These are phyloP conservation scores for Candida endomychidarum DNA, from an alignment of 805 yeast genomes.

Conservation along the genomic window DNA sequence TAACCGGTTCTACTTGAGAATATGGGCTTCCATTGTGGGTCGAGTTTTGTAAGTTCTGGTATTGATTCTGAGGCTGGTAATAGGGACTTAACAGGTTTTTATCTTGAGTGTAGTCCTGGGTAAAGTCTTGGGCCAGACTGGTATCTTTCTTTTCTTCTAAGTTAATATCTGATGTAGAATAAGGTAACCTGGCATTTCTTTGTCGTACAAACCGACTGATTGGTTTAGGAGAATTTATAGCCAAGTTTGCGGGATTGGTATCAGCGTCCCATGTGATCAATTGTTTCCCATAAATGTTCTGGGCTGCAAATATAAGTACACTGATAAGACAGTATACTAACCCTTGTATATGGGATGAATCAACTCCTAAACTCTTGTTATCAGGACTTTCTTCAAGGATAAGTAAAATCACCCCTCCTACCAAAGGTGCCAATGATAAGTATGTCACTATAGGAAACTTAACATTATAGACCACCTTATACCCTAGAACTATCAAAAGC, in stretches of 20 bases:
- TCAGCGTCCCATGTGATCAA: conserved; percentile 58
- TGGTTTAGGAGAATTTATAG: conserved; percentile 21
- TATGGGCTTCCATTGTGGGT: no score
- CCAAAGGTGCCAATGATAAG: conserved; percentile 50
- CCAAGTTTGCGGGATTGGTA: conserved; percentile 28
- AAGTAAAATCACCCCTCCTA: conserved; percentile 52
- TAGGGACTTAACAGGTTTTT: no score
- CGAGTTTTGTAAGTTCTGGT: no score
- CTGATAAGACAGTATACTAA: conserved; percentile 66
- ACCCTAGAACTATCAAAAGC: conserved; percentile 55
- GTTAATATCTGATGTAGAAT: conserved; percentile 33
- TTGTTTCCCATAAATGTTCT: conserved; percentile 83
- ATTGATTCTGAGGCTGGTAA: no score
- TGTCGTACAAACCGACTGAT: conserved; percentile 17
- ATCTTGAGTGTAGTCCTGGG: background rate
- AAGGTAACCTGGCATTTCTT: conserved; percentile 30
- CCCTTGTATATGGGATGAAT: conserved; percentile 51
- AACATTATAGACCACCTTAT: conserved; percentile 52
- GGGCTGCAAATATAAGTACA: conserved; percentile 75
- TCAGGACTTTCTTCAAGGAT: conserved; percentile 31
- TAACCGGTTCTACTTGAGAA: conserved; percentile 18
- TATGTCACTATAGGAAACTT: conserved; percentile 51
- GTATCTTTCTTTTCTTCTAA: conserved; percentile 27
- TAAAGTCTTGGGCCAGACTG: no score
- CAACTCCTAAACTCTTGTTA: conserved; percentile 6